A percentile compares a stretch with the other conserved stretches of the same genome.
These are phyloP conservation scores for Scenedesmus sp. DNA, from an alignment of 163 green algal species.

Conservation along the genomic window DNA sequence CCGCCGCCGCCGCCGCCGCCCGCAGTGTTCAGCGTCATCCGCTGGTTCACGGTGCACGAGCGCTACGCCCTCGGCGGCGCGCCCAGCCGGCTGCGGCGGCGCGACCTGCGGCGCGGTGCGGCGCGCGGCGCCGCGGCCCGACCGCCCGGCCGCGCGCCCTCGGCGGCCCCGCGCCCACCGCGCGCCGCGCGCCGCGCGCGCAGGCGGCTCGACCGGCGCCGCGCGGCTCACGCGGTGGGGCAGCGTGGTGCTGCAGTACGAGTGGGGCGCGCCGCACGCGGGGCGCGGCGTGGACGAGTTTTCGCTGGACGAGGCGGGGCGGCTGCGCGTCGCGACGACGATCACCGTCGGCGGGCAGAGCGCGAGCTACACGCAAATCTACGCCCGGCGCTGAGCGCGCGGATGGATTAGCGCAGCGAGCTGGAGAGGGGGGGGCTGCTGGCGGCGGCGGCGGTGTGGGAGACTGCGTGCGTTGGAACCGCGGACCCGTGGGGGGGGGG, in stretches of 20 bases:
- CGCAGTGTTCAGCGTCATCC: constrained; percentile 54
- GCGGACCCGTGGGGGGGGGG: too few relatives aligned
- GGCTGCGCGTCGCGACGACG: not conserved
- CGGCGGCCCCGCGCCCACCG: too few relatives aligned
- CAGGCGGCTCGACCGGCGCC: constrained; percentile 17
- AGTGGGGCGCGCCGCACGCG: constrained; percentile 35
- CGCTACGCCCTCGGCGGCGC: constrained; percentile 35
- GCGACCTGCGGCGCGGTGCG: constrained; percentile 50
- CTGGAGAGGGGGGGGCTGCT: too few relatives aligned
- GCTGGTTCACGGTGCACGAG: constrained; percentile 56
- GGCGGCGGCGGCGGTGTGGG: too few relatives aligned
- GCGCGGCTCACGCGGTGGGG: not conserved
- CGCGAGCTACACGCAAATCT: constrained; percentile 5
- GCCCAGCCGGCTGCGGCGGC: constrained; percentile 6
- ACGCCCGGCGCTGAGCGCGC: too few relatives aligned
- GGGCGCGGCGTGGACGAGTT: constrained; percentile 46
- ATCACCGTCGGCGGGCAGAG: constrained; percentile 1
- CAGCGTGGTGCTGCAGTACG: constrained; percentile 28
- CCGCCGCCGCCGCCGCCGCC: too few relatives aligned
- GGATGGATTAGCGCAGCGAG: too few relatives aligned
- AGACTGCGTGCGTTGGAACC: too few relatives aligned
- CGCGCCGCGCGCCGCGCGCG: not conserved
- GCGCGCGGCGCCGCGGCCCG: too few relatives aligned
- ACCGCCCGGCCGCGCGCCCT: too few relatives aligned
- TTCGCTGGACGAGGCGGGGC: constrained; percentile 11